These are phyloP conservation scores for Potentilla sterilis DNA, from an alignment of 306 rosid species.

Conservation along the genomic window DNA sequence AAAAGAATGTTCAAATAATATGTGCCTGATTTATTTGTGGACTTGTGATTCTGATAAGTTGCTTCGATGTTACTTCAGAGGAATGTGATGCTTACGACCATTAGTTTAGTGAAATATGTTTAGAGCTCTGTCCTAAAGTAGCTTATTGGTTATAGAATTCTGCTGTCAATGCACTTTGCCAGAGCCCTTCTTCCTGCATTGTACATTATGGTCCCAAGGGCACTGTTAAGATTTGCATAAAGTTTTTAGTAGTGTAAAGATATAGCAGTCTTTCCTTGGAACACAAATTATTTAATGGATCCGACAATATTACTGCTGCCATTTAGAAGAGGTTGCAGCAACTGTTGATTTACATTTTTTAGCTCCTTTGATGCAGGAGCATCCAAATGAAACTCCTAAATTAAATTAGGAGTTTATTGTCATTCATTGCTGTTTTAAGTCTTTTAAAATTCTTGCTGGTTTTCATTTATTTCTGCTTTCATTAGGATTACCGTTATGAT, in stretches of 20 bases:
- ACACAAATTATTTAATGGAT: neutral
- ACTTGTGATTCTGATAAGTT: constrained; percentile 22
- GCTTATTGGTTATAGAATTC: neutral
- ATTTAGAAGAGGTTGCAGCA: neutral
- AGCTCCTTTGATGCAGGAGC: too few species aligned
- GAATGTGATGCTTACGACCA: neutral
- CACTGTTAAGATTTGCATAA: neutral
- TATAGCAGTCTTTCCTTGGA: neutral
- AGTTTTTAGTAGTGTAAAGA: neutral
- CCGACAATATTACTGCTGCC: neutral
- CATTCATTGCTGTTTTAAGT: too few species aligned
- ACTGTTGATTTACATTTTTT: neutral
- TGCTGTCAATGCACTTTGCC: neutral
- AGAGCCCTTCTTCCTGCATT: neutral
- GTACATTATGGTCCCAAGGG: neutral
- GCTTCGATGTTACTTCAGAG: constrained; percentile 14
- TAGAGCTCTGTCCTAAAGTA: neutral
- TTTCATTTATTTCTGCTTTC: too few species aligned
- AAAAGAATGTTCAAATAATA: neutral
- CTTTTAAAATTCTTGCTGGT: too few species aligned
- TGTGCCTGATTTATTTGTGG: constrained; percentile 10
- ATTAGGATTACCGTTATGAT: too few species aligned
- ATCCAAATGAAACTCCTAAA: too few species aligned
- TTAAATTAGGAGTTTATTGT: too few species aligned
- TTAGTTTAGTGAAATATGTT: neutral